Evolutionary conservation across 2,329 filamentous ascomycete species (phyloP).

Genomic region (Hymenotorrendiella dingleyae): DNA sequence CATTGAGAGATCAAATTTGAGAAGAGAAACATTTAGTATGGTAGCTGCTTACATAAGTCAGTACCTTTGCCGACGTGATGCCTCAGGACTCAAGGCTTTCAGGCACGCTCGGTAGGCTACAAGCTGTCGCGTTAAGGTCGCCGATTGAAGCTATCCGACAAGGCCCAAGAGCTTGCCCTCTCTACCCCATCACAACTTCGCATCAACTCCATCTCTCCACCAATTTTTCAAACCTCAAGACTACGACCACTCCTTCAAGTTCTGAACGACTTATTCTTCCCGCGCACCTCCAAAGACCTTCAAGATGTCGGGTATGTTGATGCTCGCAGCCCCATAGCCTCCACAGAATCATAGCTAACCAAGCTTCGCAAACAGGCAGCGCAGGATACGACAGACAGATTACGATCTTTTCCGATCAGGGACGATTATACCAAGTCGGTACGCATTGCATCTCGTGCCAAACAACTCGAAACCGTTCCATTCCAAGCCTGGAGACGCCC

Average conservation of each 20-base stretch:
- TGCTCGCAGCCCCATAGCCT: constrained; percentile 5
- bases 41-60: too few species aligned
- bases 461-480: not conserved
- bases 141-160: constrained; percentile 8
- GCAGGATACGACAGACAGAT: constrained; percentile 98
- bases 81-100: not conserved
- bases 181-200: constrained; percentile 3
- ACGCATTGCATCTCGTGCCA: constrained; percentile 37
- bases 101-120: constrained; percentile 11
- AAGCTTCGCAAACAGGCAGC: constrained; percentile 49
- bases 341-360: constrained; percentile 20
- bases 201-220: constrained; percentile 7
- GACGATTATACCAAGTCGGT: constrained; percentile 99
- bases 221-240: not conserved
- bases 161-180: constrained; percentile 2
- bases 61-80: too few species aligned
- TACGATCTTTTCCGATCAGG: constrained; percentile 99
- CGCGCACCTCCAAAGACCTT: not conserved
- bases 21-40: too few species aligned
- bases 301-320: constrained; percentile 35
- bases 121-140: constrained; percentile 11
- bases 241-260: too few species aligned
- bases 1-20: too few species aligned
- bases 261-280: not conserved
- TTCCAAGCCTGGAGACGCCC: not conserved